Base-by-base conservation (phyloP, 1,284 basidiomycete genomes). In the Leccinum solheimii region DNA sequence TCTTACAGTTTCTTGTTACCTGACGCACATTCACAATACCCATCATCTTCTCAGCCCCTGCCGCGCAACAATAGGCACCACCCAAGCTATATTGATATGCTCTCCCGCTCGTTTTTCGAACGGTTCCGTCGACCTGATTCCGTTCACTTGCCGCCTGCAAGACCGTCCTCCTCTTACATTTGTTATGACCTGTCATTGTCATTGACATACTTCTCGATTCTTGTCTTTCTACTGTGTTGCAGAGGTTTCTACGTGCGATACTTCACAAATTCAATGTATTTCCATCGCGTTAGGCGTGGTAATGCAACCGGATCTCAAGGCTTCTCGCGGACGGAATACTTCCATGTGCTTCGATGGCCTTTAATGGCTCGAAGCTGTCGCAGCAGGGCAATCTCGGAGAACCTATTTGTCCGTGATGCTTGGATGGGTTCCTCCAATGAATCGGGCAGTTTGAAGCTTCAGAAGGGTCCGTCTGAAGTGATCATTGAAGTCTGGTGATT, bases 171-270 rank as follows among this genome's bases (percentile, higher is more conserved):
- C 38, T 59, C 34, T 27, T 16, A 55, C 45, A 69, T 55, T 59
- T 64, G 51, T 72, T 62, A 73, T 55, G 71, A 72, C 64, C 54
- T 58, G 62, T 70, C 57, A 74, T 73, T 64, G 66, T 67, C 59
- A 21, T 27, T 51, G 14, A n/a, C 26, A 30, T 40, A 49, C 51
- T 9, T 51, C 45, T 30, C 40, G 58, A 23, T 61, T 62, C 40
- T 55, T 63, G 66, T 67, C 55, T 55, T 32, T 59, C 30, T 64
- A 50, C 55, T 55, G 38, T 56, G 48, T 51, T 59, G 57, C 66
- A 66, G 57, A 56, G 51, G 53, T 5, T 6, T 32, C 27, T 62
- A 34, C 56, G 49, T 59, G 59, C 56, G 58, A 57, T 62, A 53
- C 13, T 54, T 54, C 7, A 21, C 36, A 66, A 64, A 58, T 59